Evolutionary conservation across 2,329 filamentous ascomycete genomes (phyloP), one percentile per base, ranked within the genome.

Genomic region (Juglanconis oblonga): DNA sequence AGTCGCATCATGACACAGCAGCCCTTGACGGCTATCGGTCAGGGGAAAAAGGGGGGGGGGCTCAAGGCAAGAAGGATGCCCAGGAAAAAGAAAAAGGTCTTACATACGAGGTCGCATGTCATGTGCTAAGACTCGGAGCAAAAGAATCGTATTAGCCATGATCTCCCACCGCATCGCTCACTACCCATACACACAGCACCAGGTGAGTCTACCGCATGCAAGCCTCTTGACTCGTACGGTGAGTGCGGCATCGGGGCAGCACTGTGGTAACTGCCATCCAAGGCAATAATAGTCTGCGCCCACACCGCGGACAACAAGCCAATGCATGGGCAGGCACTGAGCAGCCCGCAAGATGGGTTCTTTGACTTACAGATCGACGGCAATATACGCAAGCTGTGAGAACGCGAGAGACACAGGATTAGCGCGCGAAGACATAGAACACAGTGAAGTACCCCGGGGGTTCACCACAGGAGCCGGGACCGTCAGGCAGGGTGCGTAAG

Each of bases 51-150:
- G 54, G 54, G 42, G 54, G 24, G 24, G 13, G 50, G 7, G 24
- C 50, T 29, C 64, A 56, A 56, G 57, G 17, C 61, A 62, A 54
- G 59, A 58, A 62, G 63, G 58, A 33, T 31, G 29, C 31, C 24
- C 66, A 58, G 33, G 56, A 53, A 35, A 42, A 51, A n/a, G 32
- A 64, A 68, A 71, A 58, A 68, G 67, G 69, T 71, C 67, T 70
- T 69, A 86, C 87, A 81, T 89, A 92, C 90, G 79, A 91, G 87
- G 83, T 94, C 90, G 82, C 91, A 94, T 73, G 90, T 94, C 90
- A 94, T 94, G 85, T 94, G 91, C 89, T 92, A 77, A 69, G 76
- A 69, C 51, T 47, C 69, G 66, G 74, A 66, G 64, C 71, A 73
- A 69, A 68, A 67, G 66, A 68, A 70, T 71, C 71, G 63, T 74